Percentiles rank a stretch among this genome's conserved stretches.
Evolutionary conservation across 441 rosid species (phyloP).

Genomic region (Brassica balearica): DNA sequence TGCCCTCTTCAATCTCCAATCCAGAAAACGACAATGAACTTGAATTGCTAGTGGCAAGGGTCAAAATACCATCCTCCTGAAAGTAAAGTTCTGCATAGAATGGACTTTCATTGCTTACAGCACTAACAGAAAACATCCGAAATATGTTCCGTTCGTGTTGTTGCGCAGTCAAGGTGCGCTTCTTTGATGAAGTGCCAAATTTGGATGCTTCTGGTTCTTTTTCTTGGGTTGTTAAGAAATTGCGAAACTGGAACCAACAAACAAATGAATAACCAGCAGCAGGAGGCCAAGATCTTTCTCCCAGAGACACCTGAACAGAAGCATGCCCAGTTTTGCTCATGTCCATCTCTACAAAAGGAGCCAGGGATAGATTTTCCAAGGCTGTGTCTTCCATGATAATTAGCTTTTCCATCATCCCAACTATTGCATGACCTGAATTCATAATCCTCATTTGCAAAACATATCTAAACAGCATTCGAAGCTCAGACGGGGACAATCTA

Average conservation of each 20-base stretch:
- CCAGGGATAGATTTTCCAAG: constrained; percentile 77
- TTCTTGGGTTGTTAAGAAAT: constrained; percentile 70
- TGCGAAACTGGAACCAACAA: constrained; percentile 93
- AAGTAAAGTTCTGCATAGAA: constrained; percentile 96
- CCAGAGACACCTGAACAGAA: constrained; percentile 93
- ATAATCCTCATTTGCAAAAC: constrained; percentile 82
- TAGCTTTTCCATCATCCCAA: constrained; percentile 93
- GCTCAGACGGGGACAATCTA: constrained; percentile 98
- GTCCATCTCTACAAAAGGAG: constrained; percentile 94
- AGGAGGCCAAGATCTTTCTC: constrained; percentile 99
- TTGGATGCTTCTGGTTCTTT: constrained; percentile 67
- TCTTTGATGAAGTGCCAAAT: constrained; percentile 61
- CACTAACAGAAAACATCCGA: constrained; percentile 95
- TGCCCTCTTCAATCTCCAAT: constrained; percentile 91
- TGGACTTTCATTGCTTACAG: constrained; percentile 73
- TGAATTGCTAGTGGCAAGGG: constrained; percentile 99
- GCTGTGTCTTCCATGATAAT: constrained; percentile 85
- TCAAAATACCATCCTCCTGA: constrained; percentile 93
- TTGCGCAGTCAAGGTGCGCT: constrained; percentile 54
- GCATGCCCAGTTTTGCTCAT: constrained; percentile 95
- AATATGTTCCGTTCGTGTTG: constrained; percentile 69
- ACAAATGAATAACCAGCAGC: constrained; percentile 98
- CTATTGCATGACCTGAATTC: constrained; percentile 81
- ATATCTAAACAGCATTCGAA: constrained; percentile 84
- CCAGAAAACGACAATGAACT: constrained; percentile 93